A percentile compares a stretch with the other conserved stretches of the same genome.
Conservation (phyloP, 108 stramenopile species). For the Bacterosira constricta region DNA sequence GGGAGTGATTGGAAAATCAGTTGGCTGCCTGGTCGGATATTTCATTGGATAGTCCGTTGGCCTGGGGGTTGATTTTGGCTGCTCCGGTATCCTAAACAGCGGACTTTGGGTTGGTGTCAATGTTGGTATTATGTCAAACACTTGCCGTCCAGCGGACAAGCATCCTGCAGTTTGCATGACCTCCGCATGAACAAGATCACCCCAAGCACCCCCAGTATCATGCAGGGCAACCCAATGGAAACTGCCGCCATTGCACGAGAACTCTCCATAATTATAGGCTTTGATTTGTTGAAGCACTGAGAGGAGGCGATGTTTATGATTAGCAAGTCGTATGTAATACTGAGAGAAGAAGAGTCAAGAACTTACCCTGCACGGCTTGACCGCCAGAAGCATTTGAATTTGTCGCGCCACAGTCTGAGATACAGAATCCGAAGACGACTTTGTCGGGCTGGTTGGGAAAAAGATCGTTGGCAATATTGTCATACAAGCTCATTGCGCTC, state of each 20-base stretch:
- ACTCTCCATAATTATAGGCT: slow-evolving; percentile 21
- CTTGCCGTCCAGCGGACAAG: too few relatives aligned
- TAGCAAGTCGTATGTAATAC: too few relatives aligned
- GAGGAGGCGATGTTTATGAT: too few relatives aligned
- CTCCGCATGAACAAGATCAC: slow-evolving; percentile 14
- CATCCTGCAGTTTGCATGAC: slow-evolving; percentile 12
- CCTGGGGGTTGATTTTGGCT: not conserved
- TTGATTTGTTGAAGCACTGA: slow-evolving; percentile 25
- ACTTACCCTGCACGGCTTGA: slow-evolving; percentile 45
- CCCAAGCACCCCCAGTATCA: slow-evolving; percentile 54
- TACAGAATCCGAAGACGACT: slow-evolving; percentile 65
- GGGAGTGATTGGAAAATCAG: not conserved
- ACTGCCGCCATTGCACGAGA: slow-evolving; percentile 58
- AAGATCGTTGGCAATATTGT: slow-evolving; percentile 37
- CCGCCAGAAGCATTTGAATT: slow-evolving; percentile 30
- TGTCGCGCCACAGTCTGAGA: slow-evolving; percentile 50
- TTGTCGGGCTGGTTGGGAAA: slow-evolving; percentile 57
- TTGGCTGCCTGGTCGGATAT: not conserved
- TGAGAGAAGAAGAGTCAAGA: too few relatives aligned
- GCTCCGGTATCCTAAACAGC: not conserved
- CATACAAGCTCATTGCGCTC: slow-evolving; percentile 35
- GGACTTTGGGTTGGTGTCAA: not conserved
- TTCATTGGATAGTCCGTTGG: not conserved
- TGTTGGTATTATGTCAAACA: too few relatives aligned
- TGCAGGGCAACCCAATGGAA: slow-evolving; percentile 62